phyloP scores from a whole-genome alignment of 163 green algal species.

The Picocystis sp. region DNA sequence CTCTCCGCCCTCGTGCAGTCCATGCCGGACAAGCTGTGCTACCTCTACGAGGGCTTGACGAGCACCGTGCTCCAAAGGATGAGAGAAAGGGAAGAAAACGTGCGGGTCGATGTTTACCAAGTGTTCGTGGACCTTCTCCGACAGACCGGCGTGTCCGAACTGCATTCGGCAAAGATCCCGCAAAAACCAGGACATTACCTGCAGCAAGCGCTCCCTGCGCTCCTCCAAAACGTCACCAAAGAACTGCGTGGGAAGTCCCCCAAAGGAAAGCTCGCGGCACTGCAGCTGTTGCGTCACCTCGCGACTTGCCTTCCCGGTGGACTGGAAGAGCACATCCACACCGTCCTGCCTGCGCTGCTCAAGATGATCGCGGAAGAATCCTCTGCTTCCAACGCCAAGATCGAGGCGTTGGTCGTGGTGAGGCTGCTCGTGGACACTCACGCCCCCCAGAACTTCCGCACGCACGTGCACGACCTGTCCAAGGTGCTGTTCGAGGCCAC shows the following conservation, averaged over 20 bases:
- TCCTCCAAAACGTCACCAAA: slow-evolving; percentile 33
- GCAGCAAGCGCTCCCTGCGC: slow-evolving; percentile 28
- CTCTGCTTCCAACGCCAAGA: slow-evolving; percentile 47
- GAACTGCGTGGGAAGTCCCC: slow-evolving; percentile 50
- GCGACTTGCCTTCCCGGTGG: slow-evolving; percentile 31
- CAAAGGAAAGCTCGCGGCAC: slow-evolving; percentile 54
- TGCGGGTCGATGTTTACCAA: slow-evolving; percentile 71
- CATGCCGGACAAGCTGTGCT: slow-evolving; percentile 42
- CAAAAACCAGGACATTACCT: slow-evolving; percentile 16
- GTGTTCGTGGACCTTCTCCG: slow-evolving; percentile 53
- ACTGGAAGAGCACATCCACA: slow-evolving; percentile 25
- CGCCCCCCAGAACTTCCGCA: slow-evolving; percentile 36
- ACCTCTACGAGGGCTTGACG: slow-evolving; percentile 23
- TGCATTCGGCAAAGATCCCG: slow-evolving; percentile 1
- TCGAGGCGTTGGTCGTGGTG: slow-evolving; percentile 76
- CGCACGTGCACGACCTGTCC: slow-evolving; percentile 34
- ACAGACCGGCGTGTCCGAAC: slow-evolving; percentile 17
- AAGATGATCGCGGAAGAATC: slow-evolving; percentile 46
- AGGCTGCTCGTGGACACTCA: slow-evolving; percentile 34
- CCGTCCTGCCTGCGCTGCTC: slow-evolving; percentile 42
- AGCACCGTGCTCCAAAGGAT: background rate
- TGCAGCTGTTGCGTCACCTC: slow-evolving; percentile 51
- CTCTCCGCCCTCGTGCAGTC: slow-evolving; percentile 39
- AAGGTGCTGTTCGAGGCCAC: slow-evolving; percentile 34
- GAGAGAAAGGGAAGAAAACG: slow-evolving; percentile 77